Evolutionary conservation across 306 rosid genomes (phyloP).

Genomic region (Arachis stenosperma): DNA sequence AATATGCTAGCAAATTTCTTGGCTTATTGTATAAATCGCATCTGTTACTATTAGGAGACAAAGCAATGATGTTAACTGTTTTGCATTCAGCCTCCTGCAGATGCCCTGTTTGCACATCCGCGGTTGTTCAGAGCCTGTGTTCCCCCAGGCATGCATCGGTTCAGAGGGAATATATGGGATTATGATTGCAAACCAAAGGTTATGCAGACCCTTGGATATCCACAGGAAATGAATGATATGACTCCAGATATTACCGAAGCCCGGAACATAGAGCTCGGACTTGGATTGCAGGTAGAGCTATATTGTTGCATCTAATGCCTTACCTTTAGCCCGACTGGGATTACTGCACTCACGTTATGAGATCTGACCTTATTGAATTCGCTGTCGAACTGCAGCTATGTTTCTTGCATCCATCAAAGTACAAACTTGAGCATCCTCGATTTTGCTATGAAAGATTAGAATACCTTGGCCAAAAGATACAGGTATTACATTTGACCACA

Average conservation of each 20-base stretch:
- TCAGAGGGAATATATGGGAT: slow-evolving; percentile 93
- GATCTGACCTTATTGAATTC: slow-evolving; percentile 18
- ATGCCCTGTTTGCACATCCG: slow-evolving; percentile 89
- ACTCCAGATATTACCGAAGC: slow-evolving; percentile 76
- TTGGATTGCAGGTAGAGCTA: slow-evolving; percentile 75
- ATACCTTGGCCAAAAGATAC: slow-evolving; percentile 83
- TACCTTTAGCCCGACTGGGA: background rate
- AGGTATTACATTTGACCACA: slow-evolving; percentile 49
- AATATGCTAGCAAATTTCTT: slow-evolving; percentile 14
- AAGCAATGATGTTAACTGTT: slow-evolving; percentile 40
- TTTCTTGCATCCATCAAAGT: slow-evolving; percentile 78
- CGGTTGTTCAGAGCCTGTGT: slow-evolving; percentile 93
- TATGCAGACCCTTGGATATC: slow-evolving; percentile 72
- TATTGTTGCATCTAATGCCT: slow-evolving; percentile 28
- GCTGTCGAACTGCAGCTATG: slow-evolving; percentile 59
- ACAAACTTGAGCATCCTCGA: slow-evolving; percentile 82
- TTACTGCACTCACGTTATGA: slow-evolving; percentile 1
- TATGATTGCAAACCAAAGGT: slow-evolving; percentile 75
- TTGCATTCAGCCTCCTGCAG: slow-evolving; percentile 84
- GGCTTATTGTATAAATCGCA: background rate
- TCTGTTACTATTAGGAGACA: slow-evolving; percentile 28
- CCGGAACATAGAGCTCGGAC: slow-evolving; percentile 85
- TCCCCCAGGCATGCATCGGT: slow-evolving; percentile 95
- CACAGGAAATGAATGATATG: slow-evolving; percentile 60
- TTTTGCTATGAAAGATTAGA: slow-evolving; percentile 80